A percentile compares a stretch with the other conserved stretches of the same genome.
These are phyloP conservation scores for Ogataea glucozyma DNA, from an alignment of 805 yeast species.

Conservation along the genomic window DNA sequence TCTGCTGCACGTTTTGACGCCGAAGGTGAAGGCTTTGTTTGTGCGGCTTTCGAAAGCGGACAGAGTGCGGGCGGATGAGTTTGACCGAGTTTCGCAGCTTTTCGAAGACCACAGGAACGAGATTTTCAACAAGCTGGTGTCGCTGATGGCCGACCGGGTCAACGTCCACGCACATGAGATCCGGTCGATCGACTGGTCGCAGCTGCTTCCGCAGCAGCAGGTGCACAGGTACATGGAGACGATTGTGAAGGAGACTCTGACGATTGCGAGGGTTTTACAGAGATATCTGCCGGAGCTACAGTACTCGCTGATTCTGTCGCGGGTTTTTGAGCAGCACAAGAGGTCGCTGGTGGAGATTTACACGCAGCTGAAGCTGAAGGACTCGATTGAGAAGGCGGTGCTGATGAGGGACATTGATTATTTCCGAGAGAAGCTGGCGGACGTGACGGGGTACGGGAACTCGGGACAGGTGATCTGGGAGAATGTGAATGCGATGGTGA, in stretches of 20 bases:
- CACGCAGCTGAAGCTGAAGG: slow-evolving; percentile 48
- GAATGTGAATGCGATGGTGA: slow-evolving; percentile 51
- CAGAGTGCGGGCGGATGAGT: slow-evolving; percentile 37
- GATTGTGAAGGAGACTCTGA: slow-evolving; percentile 64
- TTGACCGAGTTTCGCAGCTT: slow-evolving; percentile 41
- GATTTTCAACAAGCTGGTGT: slow-evolving; percentile 61
- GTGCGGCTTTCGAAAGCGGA: slow-evolving; percentile 32
- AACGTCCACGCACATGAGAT: slow-evolving; percentile 50
- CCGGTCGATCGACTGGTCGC: slow-evolving; percentile 50
- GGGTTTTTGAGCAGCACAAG: slow-evolving; percentile 60
- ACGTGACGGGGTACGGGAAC: slow-evolving; percentile 59
- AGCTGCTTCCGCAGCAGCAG: slow-evolving; percentile 42
- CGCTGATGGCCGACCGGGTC: slow-evolving; percentile 69
- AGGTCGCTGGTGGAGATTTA: slow-evolving; percentile 53
- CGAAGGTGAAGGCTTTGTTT: slow-evolving; percentile 35
- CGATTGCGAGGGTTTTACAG: slow-evolving; percentile 59
- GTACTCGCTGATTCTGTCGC: slow-evolving; percentile 45
- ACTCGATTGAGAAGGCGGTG: slow-evolving; percentile 53
- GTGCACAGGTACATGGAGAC: slow-evolving; percentile 66
- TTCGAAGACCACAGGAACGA: slow-evolving; percentile 64
- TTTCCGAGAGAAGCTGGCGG: slow-evolving; percentile 60
- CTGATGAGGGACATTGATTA: slow-evolving; percentile 62
- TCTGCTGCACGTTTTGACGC: slow-evolving; percentile 42
- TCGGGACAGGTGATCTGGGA: slow-evolving; percentile 66
- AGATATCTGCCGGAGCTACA: slow-evolving; percentile 56